Evolutionary conservation across 495 filamentous ascomycete species (phyloP).

Genomic region (Penicillium chermesinum): DNA sequence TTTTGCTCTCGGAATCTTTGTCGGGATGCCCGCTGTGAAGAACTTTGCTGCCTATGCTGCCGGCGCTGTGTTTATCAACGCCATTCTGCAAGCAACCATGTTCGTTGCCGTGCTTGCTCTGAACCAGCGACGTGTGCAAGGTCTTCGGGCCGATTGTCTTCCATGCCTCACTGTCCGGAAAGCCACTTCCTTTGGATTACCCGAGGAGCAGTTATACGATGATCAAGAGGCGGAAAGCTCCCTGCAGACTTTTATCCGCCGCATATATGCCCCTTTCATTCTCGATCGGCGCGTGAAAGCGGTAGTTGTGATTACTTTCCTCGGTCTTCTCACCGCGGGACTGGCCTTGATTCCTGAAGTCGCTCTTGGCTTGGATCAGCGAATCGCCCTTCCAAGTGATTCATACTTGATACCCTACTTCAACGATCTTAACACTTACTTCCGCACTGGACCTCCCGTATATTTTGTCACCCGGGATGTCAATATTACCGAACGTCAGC

Average conservation of each 20-base stretch:
- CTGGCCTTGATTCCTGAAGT: conserved; percentile 80
- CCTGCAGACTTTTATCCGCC: conserved; percentile 81
- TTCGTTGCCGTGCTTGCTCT: conserved; percentile 87
- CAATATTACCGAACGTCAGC: conserved; percentile 64
- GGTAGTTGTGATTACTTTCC: conserved; percentile 67
- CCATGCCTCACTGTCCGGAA: conserved; percentile 76
- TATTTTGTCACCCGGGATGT: conserved; percentile 88
- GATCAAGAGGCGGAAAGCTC: conserved; percentile 62
- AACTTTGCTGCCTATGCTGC: conserved; percentile 97
- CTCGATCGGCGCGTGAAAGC: conserved; percentile 75
- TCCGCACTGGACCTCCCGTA: conserved; percentile 86
- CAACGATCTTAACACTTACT: conserved; percentile 89
- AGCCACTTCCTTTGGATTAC: conserved; percentile 47
- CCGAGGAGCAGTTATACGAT: conserved; percentile 54
- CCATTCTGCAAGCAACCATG: conserved; percentile 89
- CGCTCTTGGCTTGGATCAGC: conserved; percentile 83
- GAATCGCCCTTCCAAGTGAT: conserved; percentile 86
- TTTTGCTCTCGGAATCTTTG: conserved; percentile 86
- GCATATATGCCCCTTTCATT: conserved; percentile 76
- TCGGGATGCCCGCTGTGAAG: conserved; percentile 93
- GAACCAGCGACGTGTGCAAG: conserved; percentile 84
- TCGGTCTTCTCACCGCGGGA: conserved; percentile 81
- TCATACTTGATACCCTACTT: conserved; percentile 94
- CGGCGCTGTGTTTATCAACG: conserved; percentile 95
- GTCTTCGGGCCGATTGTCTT: conserved; percentile 84